Evolutionary conservation across 441 rosid genomes (phyloP).

Genomic region (Dalechampia spathulata): DNA sequence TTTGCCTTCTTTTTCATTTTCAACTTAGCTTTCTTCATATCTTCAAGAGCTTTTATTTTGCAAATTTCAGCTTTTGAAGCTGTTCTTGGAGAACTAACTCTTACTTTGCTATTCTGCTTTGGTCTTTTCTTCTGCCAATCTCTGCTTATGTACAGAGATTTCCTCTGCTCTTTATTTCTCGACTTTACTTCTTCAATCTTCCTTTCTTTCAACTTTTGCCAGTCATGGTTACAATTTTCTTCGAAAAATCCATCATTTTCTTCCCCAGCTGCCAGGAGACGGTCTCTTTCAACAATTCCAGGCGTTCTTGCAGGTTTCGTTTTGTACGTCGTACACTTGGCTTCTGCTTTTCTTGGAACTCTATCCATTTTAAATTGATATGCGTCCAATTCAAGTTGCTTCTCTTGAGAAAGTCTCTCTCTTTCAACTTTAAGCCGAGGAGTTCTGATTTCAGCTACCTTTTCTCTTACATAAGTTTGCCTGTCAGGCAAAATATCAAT

Average conservation of each 20-base stretch:
- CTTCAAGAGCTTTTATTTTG: constrained; percentile 56
- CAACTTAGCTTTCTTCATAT: constrained; percentile 49
- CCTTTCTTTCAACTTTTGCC: constrained; percentile 37
- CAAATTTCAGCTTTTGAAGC: constrained; percentile 51
- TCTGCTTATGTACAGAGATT: constrained; percentile 54
- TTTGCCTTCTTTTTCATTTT: constrained; percentile 33
- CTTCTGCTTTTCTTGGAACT: constrained; percentile 19
- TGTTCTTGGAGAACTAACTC: constrained; percentile 52
- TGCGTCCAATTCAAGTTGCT: constrained; percentile 21
- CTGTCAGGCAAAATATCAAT: constrained; percentile 20
- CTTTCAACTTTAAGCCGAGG: constrained; percentile 33
- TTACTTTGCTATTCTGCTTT: constrained; percentile 42
- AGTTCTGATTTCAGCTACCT: constrained; percentile 37
- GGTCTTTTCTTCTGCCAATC: constrained; percentile 40
- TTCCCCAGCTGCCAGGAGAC: constrained; percentile 13
- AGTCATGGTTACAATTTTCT: constrained; percentile 21
- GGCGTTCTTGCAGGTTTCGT: constrained; percentile 1
- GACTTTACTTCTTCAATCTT: constrained; percentile 38
- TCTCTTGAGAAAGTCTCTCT: constrained; percentile 31
- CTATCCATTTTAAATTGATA: constrained; percentile 17
- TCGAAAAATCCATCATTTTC: constrained; percentile 3
- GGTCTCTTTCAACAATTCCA: constrained; percentile 8
- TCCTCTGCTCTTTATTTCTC: constrained; percentile 54
- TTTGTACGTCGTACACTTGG: neutral
- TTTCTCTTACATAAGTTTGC: constrained; percentile 20